A percentile compares a stretch with the other conserved stretches of the same genome.
Evolutionary conservation across 805 yeast species (phyloP).

Genomic region (Saccharomycopsis vini): DNA sequence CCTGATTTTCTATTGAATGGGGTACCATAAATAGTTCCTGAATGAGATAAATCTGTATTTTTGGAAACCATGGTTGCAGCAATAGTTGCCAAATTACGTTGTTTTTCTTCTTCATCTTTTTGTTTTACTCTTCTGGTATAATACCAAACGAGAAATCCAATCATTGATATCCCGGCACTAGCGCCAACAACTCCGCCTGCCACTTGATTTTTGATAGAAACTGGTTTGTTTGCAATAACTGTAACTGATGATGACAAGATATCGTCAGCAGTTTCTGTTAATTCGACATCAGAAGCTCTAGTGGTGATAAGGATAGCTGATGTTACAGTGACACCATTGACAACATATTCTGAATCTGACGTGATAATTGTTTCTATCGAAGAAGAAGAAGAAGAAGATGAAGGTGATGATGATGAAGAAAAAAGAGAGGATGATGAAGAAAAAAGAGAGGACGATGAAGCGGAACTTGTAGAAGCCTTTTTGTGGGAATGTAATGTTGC

Average conservation of each 20-base stretch:
- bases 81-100: slow-evolving; percentile 19
- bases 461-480: slow-evolving; percentile 1
- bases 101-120: slow-evolving; percentile 19
- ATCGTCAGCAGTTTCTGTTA: slow-evolving; percentile 14
- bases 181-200: slow-evolving; percentile 21
- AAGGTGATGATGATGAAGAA: too few species aligned
- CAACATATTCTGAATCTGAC: slow-evolving; percentile 14
- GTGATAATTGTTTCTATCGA: slow-evolving; percentile 12
- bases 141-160: slow-evolving; percentile 18
- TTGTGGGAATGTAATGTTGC: slow-evolving; percentile 5
- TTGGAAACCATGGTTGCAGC: slow-evolving; percentile 18
- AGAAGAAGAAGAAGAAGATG: slow-evolving; percentile 10
- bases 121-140: slow-evolving; percentile 18
- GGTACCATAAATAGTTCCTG: slow-evolving; percentile 14
- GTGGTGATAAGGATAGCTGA: slow-evolving; percentile 14
- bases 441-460: neutral
- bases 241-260: slow-evolving; percentile 18
- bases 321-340: slow-evolving; percentile 17
- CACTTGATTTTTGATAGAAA: slow-evolving; percentile 9
- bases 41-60: slow-evolving; percentile 8
- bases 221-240: slow-evolving; percentile 9
- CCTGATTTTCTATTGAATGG: slow-evolving; percentile 3
- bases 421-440: neutral
- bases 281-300: slow-evolving; percentile 12
- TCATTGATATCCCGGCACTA: slow-evolving; percentile 17